Conservation (phyloP, 2,329 filamentous ascomycete genomes). For the Lasiodiplodia gonubiensis region DNA sequence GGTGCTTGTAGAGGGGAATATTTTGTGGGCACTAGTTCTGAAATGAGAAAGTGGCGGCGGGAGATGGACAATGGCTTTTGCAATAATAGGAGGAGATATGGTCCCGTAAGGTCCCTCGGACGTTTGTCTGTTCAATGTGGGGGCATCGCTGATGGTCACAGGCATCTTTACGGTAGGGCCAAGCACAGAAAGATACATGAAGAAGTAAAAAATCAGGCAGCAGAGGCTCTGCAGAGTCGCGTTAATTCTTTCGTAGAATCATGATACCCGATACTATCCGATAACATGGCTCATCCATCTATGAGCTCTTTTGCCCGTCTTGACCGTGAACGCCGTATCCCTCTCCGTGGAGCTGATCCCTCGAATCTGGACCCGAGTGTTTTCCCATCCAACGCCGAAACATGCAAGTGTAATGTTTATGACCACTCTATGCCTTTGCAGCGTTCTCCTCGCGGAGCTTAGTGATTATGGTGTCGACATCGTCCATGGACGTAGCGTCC, state of each 20-base stretch:
- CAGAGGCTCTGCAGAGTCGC: slow-evolving; percentile 2
- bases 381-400: slow-evolving; percentile 27
- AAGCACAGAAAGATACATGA: not conserved
- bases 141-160: slow-evolving; percentile 8
- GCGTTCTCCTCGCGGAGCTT: slow-evolving; percentile 60
- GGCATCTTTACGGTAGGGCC: not conserved
- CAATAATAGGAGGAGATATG: not conserved
- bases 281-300: slow-evolving; percentile 4
- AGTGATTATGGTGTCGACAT: slow-evolving; percentile 75
- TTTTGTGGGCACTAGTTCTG: slow-evolving; percentile 1
- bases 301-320: slow-evolving; percentile 3
- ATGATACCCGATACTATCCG: slow-evolving; percentile 25
- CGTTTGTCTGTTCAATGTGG: not conserved
- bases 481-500: slow-evolving; percentile 88
- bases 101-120: not conserved
- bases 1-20: slow-evolving; percentile 36
- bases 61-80: not conserved
- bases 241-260: slow-evolving; percentile 12
- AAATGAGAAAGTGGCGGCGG: slow-evolving; percentile 9
- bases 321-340: slow-evolving; percentile 13
- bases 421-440: slow-evolving; percentile 19
- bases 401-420: slow-evolving; percentile 3
- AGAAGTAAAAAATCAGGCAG: not conserved
- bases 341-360: not conserved
- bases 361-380: not conserved